A percentile compares a stretch with the other conserved stretches of the same genome.
phyloP scores from a whole-genome alignment of 2,329 filamentous ascomycete species.

The Seiridium unicorne region DNA sequence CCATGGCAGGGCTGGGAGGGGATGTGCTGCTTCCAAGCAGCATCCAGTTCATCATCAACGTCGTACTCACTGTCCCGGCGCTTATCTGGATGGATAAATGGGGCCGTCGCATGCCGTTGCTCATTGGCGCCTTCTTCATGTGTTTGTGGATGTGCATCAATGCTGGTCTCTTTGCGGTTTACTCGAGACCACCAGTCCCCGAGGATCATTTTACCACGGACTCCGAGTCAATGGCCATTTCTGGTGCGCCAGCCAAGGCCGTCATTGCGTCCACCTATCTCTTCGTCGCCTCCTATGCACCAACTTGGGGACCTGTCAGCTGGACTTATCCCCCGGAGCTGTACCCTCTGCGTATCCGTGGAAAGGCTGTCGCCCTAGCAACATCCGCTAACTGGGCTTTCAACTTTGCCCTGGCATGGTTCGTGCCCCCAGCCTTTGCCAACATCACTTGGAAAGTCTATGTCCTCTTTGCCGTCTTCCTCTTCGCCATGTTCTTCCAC shows the following conservation, averaged over 20 bases:
- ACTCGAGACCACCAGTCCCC: constrained; percentile 31
- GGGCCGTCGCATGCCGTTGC: constrained; percentile 68
- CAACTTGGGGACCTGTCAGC: constrained; percentile 40
- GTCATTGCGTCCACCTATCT: constrained; percentile 67
- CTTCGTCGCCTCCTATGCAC: constrained; percentile 53
- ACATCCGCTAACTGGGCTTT: constrained; percentile 51
- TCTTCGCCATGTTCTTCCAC: constrained; percentile 47
- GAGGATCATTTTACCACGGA: constrained; percentile 33
- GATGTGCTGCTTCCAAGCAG: constrained; percentile 63
- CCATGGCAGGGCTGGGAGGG: constrained; percentile 66
- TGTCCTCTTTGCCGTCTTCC: constrained; percentile 52
- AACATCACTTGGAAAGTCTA: constrained; percentile 51
- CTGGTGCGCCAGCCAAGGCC: constrained; percentile 48
- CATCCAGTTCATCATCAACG: constrained; percentile 78
- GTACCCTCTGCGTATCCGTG: constrained; percentile 43
- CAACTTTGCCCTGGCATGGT: constrained; percentile 48
- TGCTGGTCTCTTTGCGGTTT: constrained; percentile 42
- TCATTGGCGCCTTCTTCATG: constrained; percentile 68
- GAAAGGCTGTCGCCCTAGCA: constrained; percentile 51
- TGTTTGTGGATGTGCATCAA: constrained; percentile 45
- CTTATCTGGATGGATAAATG: constrained; percentile 73
- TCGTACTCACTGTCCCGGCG: constrained; percentile 74
- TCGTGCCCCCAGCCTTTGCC: constrained; percentile 43
- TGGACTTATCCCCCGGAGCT: constrained; percentile 49
- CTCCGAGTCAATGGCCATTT: constrained; percentile 46